Percentiles rank a stretch among this genome's conserved stretches.
Evolutionary conservation across 495 filamentous ascomycete genomes (phyloP).

Genomic region (Sabuloglossum arenarium): DNA sequence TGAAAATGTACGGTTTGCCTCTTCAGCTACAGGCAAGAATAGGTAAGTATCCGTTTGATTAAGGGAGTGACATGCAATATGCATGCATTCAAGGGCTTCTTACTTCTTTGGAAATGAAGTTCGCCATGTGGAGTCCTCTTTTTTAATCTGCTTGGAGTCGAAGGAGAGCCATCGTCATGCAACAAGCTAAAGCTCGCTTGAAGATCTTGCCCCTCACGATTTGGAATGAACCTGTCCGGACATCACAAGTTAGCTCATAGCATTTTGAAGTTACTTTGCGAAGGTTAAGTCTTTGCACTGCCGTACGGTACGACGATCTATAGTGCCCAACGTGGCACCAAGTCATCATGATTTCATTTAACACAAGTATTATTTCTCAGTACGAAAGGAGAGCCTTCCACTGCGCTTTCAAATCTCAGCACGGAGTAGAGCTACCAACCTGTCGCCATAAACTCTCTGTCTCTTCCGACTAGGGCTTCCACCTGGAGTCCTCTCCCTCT

Average conservation of each 20-base stretch:
- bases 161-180: conserved; percentile 77
- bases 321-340: neutral
- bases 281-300: neutral
- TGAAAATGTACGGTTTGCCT: conserved; percentile 83
- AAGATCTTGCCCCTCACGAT: conserved; percentile 79
- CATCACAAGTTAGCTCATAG: conserved; percentile 10
- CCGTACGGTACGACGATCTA: neutral
- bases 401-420: neutral
- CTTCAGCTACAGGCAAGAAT: conserved; percentile 42
- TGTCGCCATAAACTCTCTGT: conserved; percentile 66
- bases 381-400: neutral
- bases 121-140: conserved; percentile 77
- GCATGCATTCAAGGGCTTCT: conserved; percentile 13
- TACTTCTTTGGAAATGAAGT: conserved; percentile 85
- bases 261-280: neutral
- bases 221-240: conserved; percentile 71
- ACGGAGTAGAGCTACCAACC: conserved; percentile 24
- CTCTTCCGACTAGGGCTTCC: conserved; percentile 72
- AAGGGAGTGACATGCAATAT: neutral
- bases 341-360: neutral
- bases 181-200: conserved; percentile 79
- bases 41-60: conserved; percentile 19
- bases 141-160: conserved; percentile 67
- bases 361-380: neutral
- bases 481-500: conserved; percentile 46